These are phyloP conservation scores for Leishmania tarentolae DNA, from an alignment of 208 protist genomes.

Conservation along the genomic window DNA sequence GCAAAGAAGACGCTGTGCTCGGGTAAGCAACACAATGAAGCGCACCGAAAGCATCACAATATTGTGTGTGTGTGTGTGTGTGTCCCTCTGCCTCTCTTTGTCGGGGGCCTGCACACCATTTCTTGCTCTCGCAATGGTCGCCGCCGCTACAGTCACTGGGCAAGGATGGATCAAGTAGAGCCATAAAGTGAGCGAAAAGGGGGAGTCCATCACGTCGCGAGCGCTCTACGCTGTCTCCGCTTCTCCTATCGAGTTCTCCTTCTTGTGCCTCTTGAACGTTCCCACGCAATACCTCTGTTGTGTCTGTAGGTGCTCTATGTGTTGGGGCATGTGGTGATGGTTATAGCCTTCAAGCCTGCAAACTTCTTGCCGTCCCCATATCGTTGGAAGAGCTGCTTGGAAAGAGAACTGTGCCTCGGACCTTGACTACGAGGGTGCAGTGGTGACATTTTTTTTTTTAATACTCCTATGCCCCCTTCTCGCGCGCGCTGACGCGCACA, in stretches of 20 bases:
- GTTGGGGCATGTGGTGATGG: neutral
- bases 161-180: no score
- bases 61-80: neutral
- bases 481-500: no score
- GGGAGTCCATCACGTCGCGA: neutral
- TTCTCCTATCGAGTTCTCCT: neutral
- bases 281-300: neutral
- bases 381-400: no score
- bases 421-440: no score
- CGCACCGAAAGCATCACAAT: neutral
- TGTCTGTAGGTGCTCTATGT: neutral
- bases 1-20: conserved; percentile 8
- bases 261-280: neutral
- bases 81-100: neutral
- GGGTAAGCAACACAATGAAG: conserved; percentile 4
- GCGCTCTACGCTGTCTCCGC: neutral
- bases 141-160: neutral
- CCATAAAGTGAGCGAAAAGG: no score
- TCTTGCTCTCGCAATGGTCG: neutral
- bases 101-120: no score
- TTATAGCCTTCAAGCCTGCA: neutral
- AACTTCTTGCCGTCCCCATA: no score
- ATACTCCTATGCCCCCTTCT: no score
- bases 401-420: no score
- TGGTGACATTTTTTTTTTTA: no score